These are phyloP conservation scores for Fraxinus americana DNA, from an alignment of 257 asterid species.

Conservation along the genomic window DNA sequence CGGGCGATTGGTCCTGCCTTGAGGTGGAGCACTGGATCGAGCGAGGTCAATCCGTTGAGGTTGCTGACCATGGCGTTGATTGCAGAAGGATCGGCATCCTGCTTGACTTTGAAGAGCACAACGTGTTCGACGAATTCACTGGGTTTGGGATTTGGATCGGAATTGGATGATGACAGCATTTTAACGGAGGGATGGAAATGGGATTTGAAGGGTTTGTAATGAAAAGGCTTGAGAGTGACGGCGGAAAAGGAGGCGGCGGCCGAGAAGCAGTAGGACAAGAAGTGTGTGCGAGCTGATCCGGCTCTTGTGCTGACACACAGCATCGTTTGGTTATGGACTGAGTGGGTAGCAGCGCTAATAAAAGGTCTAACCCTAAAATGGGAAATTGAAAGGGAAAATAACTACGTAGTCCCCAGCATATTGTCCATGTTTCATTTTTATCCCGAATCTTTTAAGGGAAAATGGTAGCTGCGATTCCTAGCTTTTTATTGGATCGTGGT, in stretches of 20 bases:
- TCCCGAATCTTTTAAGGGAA: too few species aligned
- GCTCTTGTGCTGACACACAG: too few species aligned
- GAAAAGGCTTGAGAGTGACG: constrained; percentile 24
- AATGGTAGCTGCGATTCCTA: too few species aligned
- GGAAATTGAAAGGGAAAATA: too few species aligned
- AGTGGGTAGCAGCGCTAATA: too few species aligned
- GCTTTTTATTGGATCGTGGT: too few species aligned
- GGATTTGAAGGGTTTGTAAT: constrained; percentile 19
- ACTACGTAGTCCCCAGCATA: too few species aligned
- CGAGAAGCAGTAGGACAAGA: constrained; percentile 2
- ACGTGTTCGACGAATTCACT: constrained; percentile 73
- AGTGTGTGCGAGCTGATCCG: too few species aligned
- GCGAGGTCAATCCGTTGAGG: constrained; percentile 67
- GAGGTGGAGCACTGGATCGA: constrained; percentile 70
- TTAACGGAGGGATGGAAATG: neutral
- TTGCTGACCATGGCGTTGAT: constrained; percentile 67
- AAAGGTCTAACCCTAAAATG: too few species aligned
- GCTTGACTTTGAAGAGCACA: constrained; percentile 74
- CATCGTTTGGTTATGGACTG: too few species aligned
- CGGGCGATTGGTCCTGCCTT: constrained; percentile 69
- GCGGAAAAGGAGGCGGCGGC: constrained; percentile 3
- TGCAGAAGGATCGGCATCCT: constrained; percentile 55
- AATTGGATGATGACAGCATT: constrained; percentile 17
- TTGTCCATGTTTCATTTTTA: too few species aligned
- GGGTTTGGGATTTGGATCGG: constrained; percentile 25